phyloP scores from a whole-genome alignment of 1,284 basidiomycete genomes.

The Ustilago esculenta region DNA sequence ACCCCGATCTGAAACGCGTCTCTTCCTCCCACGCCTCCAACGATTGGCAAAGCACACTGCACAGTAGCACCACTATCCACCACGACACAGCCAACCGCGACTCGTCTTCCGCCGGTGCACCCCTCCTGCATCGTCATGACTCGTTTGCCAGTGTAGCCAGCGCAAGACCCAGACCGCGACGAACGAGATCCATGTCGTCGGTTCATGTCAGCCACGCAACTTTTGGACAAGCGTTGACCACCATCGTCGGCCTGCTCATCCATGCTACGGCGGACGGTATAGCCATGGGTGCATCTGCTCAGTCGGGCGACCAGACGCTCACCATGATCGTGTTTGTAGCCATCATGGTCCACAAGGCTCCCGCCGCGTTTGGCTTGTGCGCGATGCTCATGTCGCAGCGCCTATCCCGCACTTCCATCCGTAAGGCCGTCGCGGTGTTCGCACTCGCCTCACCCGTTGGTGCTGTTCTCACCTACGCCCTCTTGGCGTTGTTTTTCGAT shows the following conservation, averaged over 20 bases:
- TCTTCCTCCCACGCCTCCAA: neutral
- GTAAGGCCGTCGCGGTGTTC: conserved; percentile 54
- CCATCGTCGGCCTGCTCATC: conserved; percentile 59
- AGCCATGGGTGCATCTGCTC: conserved; percentile 61
- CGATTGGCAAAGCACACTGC: conserved; percentile 21
- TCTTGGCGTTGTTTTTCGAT: conserved; percentile 25
- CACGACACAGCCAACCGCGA: conserved; percentile 9
- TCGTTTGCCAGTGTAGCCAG: conserved; percentile 12
- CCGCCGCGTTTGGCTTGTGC: conserved; percentile 62
- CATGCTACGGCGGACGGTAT: conserved; percentile 64
- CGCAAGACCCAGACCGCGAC: conserved; percentile 1
- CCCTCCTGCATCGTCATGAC: conserved; percentile 19
- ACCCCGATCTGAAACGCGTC: conserved; percentile 23
- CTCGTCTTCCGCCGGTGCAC: conserved; percentile 13
- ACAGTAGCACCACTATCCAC: conserved; percentile 15
- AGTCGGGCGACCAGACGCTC: conserved; percentile 49
- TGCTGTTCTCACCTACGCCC: conserved; percentile 46
- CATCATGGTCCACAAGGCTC: conserved; percentile 66
- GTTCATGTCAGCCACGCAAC: neutral
- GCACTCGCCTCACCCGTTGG: conserved; percentile 55
- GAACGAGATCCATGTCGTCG: conserved; percentile 13
- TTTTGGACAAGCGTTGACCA: conserved; percentile 51
- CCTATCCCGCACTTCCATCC: conserved; percentile 40
- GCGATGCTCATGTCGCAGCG: conserved; percentile 61
- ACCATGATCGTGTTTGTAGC: conserved; percentile 62